Base-by-base conservation (phyloP, 305 asterid species). In the Withania somnifera region DNA sequence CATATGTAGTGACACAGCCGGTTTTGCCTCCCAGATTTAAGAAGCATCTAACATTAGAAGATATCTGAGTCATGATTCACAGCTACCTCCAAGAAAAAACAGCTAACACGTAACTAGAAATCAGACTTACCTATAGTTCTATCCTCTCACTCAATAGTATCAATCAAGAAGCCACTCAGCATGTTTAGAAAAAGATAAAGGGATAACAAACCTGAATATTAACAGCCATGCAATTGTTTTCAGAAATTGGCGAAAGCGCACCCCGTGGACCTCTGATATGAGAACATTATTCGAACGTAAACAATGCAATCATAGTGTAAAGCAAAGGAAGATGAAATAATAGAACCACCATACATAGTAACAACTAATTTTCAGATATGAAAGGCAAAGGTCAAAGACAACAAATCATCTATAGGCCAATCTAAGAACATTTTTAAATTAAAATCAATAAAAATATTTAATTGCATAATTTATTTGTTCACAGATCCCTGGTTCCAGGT, bases 261-360 rank as follows among this genome's bases (percentile, higher is more conserved):
- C 97, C 95, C 99, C 99, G 92, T 22, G 99, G 99, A 86, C 99
- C 99, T 85, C 99, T 95, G 90, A 86, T 71, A 76, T 75, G 63
- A 54, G 38, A 50, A 84, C 14, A 78, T 77, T 83, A 80, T 57
- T 38, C 47, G 81, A 15, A 34, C 38, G 38, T 61, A 79, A 79
- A 53, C 32, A 63, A 11, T 28, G 80, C 8, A 50, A 50, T 17
- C 17, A 50, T 50, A 50, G 80, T 50, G 17, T 22, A 14, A 45
- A 22, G 78, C 9, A 75, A 32, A 30, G 60, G 40, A 75, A 52
- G 80, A 75, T 50, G 45, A 17, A 73, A 47, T 75, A 75, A 75
- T 28, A 26, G 61, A 45, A 73, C 60, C 45, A 51, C 50, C 24
- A 17, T 50, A 75, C 50, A 61, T 61, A 50, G 22, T 28, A 75